A percentile compares a stretch with the other conserved stretches of the same genome.
phyloP scores from a whole-genome alignment of 108 stramenopile species.

The Aurantiochytrium sp. region DNA sequence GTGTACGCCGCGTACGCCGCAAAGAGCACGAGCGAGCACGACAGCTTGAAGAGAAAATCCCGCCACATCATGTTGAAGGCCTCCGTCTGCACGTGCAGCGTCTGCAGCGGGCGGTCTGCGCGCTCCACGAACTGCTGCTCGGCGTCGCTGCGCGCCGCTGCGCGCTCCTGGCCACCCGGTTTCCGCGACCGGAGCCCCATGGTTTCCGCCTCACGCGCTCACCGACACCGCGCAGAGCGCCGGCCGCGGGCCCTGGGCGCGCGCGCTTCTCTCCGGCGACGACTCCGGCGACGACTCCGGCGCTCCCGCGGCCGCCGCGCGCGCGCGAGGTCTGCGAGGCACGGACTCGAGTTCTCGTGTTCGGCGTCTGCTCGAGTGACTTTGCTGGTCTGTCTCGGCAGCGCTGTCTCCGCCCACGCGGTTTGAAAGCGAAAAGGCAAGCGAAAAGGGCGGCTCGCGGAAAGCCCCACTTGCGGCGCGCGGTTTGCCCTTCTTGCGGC shows the following conservation, averaged over 20 bases:
- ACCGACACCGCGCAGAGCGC: neutral
- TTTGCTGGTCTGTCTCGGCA: no score
- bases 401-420: neutral
- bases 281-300: neutral
- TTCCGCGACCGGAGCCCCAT: slow-evolving; percentile 7
- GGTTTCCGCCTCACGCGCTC: neutral
- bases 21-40: neutral
- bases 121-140: slow-evolving; percentile 6
- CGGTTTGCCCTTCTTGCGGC: no score
- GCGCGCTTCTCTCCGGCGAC: neutral
- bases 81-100: slow-evolving; percentile 1
- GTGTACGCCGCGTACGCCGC: neutral
- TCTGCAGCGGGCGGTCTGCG: neutral
- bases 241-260: neutral
- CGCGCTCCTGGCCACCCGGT: neutral
- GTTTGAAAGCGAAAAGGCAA: no score
- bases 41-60: neutral
- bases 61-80: neutral
- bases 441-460: no score
- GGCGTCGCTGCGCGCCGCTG: neutral
- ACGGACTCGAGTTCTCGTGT: no score
- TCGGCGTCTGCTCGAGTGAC: no score
- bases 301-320: no score
- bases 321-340: no score
- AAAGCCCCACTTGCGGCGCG: no score